Evolutionary conservation across 176 grass and related monocot genomes (phyloP).

Genomic region (Eragrostis curvula): DNA sequence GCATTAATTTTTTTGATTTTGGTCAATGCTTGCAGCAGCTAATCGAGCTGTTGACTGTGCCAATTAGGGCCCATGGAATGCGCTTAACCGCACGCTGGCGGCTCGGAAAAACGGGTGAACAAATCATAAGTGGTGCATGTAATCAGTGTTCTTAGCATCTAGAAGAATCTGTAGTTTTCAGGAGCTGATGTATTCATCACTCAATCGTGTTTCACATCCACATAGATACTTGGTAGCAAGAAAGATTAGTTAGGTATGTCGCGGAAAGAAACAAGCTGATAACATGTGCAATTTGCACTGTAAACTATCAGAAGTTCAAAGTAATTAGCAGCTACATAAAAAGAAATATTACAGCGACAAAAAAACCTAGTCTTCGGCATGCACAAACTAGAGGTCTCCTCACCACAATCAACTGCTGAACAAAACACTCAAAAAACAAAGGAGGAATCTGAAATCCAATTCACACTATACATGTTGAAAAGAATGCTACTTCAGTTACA

Average conservation of each 20-base stretch:
- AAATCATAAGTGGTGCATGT: neutral
- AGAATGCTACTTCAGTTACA: neutral
- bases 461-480: conserved; percentile 19
- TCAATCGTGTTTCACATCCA: neutral
- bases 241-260: neutral
- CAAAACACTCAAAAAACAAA: neutral
- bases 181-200: neutral
- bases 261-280: too few relatives aligned
- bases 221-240: neutral
- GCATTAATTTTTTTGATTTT: neutral
- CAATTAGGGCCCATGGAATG: conserved; percentile 22
- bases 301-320: neutral
- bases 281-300: neutral
- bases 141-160: neutral
- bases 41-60: neutral
- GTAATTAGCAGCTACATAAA: neutral
- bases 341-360: neutral
- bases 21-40: conserved; percentile 37
- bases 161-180: neutral
- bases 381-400: neutral
- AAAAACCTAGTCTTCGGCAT: neutral
- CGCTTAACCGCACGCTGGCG: conserved; percentile 21
- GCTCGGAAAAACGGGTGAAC: neutral
- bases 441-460: neutral
- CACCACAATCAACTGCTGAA: too few relatives aligned